Base-by-base conservation (phyloP, 139 green algal species). In the Spirogloea muscicola region DNA sequence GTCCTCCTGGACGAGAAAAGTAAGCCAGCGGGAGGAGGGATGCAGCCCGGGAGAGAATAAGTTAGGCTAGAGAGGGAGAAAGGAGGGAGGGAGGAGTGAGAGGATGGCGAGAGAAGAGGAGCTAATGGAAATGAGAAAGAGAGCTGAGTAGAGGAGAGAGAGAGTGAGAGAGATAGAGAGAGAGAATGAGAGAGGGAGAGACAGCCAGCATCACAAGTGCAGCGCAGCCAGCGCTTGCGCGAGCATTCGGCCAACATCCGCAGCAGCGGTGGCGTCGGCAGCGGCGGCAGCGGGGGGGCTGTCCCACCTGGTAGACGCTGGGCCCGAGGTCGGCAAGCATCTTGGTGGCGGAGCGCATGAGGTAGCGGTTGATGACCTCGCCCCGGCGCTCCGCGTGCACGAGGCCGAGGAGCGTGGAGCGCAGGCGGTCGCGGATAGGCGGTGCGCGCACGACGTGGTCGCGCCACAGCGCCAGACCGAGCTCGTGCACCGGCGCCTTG, bases 261-360 rank as follows among this genome's bases (percentile, higher is more conserved):
- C n/a, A n/a, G n/a, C n/a, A n/a, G n/a, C n/a, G n/a, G n/a, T n/a
- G n/a, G n/a, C n/a, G n/a, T n/a, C n/a, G n/a, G n/a, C n/a, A n/a
- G n/a, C n/a, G n/a, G n/a, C n/a, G n/a, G n/a, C n/a, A n/a, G n/a
- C n/a, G n/a, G n/a, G n/a, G n/a, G n/a, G n/a, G 16, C 18, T 16
- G 16, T 25, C 44, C 44, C n/a, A n/a, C n/a, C n/a, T 80, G 68
- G 52, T 86, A 86, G 37, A 96, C 91, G 33, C 71, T 27, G 27
- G 83, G 83, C 27, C 92, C 94, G 44, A 98, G 84, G 59, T 97
- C 93, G 37, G 89, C 84, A 49, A 97, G 83, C 94, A 98, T 98
- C 84, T 91, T 82, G 3, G 87, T 95, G 48, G 91, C 88, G 21
- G 84, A 76, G 18, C 86, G 82, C 39, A 98, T 78, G n/a, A 97